Evolutionary conservation across 2,329 filamentous ascomycete genomes (phyloP), one percentile per base, ranked within the genome.

Genomic region (Calonectria pauciramosa): DNA sequence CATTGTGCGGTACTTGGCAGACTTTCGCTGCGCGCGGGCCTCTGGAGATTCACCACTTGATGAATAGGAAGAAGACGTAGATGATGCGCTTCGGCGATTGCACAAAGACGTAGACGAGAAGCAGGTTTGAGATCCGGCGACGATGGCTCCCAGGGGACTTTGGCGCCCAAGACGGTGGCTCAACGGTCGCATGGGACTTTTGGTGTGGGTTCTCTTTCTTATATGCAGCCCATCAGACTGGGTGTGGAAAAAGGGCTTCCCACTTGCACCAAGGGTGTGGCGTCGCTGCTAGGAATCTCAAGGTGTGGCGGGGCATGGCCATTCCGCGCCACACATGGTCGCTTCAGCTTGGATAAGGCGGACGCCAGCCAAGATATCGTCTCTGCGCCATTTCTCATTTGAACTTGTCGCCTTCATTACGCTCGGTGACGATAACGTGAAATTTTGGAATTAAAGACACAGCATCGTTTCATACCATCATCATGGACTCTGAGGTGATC

Each of bases 401-500:
- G 16, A 67, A 49, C 64, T 28, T 18, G 5, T 44, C n/a, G n/a
- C 14, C 56, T 6, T 38, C 11, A 4, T 38, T 60, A 4, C 32
- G 23, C 13, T 63, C 28, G 38, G 36, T 51, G 28, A 28, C 38
- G 9, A 68, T 54, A 30, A 34, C 60, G 51, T 32, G 30, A 23
- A 66, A 26, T 23, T 32, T n/a, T 23, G 20, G 23, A 23, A 26
- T 38, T 26, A 38, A 23, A 18, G n/a, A 26, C 34, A 1, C 56
- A 18, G 32, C 2, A 38, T 38, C 36, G 5, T 8, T 60, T 60
- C 34, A 26, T 13, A 16, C 23, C 20, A 28, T 30, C 59, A 18
- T 28, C 26, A 90, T 90, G 88, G 89, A 91, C 67, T 78, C 85
- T 47, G 83, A 88, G 70, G 85, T 85, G 64, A 85, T 91, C 79